Evolutionary conservation across 192 early-diverging fungal species (phyloP), one percentile per base, ranked within the genome.

Genomic region (Endogone sp.): DNA sequence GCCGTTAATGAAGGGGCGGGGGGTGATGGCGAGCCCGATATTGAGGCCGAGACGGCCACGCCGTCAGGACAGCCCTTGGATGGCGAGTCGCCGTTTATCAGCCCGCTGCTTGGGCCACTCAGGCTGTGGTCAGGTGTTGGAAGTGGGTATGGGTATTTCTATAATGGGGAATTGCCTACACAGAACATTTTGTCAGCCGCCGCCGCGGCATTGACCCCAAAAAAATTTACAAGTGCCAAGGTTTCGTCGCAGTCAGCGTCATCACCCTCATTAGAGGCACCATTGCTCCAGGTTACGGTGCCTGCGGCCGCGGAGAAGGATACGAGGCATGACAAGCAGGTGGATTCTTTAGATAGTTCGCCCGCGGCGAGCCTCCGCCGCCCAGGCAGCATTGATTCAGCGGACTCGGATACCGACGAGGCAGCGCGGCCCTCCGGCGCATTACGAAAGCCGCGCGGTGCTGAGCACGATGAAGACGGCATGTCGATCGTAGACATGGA

Each of bases 401-500:
- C 37, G 37, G 37, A 49, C 16, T 49, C 37, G 37, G 37, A 49
- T 49, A 16, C 16, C 37, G 37, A 49, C 37, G 37, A 49, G 6
- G 37, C 16, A 16, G 37, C 37, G 37, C 0, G 37, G 37, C 37
- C 9, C 9, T 6, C 9, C 1, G 37, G 59, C 24, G 27, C 59
- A 60, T 26, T 6, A 60, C n/a, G n/a, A n/a, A n/a, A n/a, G n/a
- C n/a, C n/a, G n/a, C n/a, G n/a, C n/a, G n/a, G n/a, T n/a, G n/a
- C n/a, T n/a, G n/a, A n/a, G n/a, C n/a, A n/a, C n/a, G n/a, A n/a
- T n/a, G n/a, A n/a, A n/a, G n/a, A n/a, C n/a, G n/a, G n/a, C n/a
- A n/a, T n/a, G n/a, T n/a, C n/a, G n/a, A n/a, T n/a, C 60, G 67
- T 62, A 25, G 67, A 68, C 27, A 61, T 62, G 3, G 29, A 25